Evolutionary conservation across 2,329 filamentous ascomycete species (phyloP).

Genomic region (Teratosphaeria gauchensis): DNA sequence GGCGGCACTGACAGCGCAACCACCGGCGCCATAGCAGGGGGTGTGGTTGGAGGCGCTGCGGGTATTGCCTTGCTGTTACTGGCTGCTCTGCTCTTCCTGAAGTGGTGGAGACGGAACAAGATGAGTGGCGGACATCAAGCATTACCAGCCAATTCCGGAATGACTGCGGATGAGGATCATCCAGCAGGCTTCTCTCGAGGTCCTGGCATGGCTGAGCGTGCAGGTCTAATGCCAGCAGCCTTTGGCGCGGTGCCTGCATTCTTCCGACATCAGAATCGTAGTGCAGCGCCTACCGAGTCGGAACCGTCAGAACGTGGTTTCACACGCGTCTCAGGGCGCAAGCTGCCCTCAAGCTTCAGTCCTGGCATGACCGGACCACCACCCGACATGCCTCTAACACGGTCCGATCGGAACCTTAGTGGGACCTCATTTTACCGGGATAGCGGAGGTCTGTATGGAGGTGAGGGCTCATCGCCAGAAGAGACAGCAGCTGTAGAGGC

Average conservation of each 20-base stretch:
- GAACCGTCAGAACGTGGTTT: conserved; percentile 32
- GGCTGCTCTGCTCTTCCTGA: conserved; percentile 43
- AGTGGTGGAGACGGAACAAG: conserved; percentile 37
- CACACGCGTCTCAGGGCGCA: conserved; percentile 38
- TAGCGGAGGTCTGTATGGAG: conserved; percentile 33
- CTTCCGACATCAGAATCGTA: conserved; percentile 26
- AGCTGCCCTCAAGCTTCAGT: conserved; percentile 40
- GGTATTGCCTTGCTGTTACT: conserved; percentile 44
- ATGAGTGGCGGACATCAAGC: conserved; percentile 14
- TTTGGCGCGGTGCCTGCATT: conserved; percentile 28
- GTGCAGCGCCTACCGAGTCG: conserved; percentile 7
- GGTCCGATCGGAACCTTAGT: conserved; percentile 14
- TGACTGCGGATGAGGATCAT: conserved; percentile 3
- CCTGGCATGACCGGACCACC: conserved; percentile 32
- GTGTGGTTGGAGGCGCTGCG: conserved; percentile 53
- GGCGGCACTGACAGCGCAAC: conserved; percentile 9
- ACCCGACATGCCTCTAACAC: conserved; percentile 13
- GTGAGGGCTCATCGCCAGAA: conserved; percentile 18
- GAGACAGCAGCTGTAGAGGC: conserved; percentile 1
- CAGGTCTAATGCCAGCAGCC: conserved; percentile 26
- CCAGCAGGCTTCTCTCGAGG: conserved; percentile 7
- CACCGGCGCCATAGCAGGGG: conserved; percentile 47
- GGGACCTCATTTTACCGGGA: conserved; percentile 37
- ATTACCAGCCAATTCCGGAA: conserved; percentile 14
- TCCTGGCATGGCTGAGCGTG: conserved; percentile 33